Evolutionary conservation across 352 stramenopile genomes (phyloP).

Genomic region (Aphanomyces euteiches): DNA sequence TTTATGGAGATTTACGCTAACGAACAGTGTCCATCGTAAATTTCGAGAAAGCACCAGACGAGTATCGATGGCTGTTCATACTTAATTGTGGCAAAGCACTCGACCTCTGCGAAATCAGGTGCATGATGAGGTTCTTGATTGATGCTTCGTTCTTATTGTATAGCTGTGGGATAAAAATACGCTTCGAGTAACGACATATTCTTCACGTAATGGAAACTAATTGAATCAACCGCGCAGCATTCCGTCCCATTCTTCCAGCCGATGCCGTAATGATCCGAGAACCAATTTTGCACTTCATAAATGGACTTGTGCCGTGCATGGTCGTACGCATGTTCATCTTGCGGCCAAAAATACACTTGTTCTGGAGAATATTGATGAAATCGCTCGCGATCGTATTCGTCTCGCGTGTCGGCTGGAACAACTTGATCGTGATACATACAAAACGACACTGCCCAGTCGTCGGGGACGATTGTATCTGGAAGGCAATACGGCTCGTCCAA

Average conservation of each 20-base stretch:
- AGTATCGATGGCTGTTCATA: too few relatives aligned
- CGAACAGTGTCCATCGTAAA: too few relatives aligned
- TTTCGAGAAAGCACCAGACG: too few relatives aligned
- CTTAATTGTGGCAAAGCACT: too few relatives aligned
- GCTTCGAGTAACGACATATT: slow-evolving; percentile 81
- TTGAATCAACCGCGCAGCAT: slow-evolving; percentile 69
- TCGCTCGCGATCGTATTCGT: slow-evolving; percentile 58
- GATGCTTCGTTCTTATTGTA: not conserved
- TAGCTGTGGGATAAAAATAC: slow-evolving; percentile 39
- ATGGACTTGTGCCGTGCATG: slow-evolving; percentile 66
- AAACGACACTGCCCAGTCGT: slow-evolving; percentile 85
- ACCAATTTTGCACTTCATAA: slow-evolving; percentile 85
- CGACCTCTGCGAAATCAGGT: too few relatives aligned
- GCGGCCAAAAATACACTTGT: slow-evolving; percentile 54
- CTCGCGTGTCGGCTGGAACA: slow-evolving; percentile 59
- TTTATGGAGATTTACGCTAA: too few relatives aligned
- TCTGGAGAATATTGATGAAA: slow-evolving; percentile 83
- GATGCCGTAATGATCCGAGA: slow-evolving; percentile 76
- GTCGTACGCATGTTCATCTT: slow-evolving; percentile 68
- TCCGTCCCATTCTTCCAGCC: slow-evolving; percentile 74
- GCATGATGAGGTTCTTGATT: too few relatives aligned
- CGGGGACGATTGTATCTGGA: slow-evolving; percentile 59
- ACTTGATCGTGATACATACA: slow-evolving; percentile 75
- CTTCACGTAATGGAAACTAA: slow-evolving; percentile 84
- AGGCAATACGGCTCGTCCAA: slow-evolving; percentile 75